A percentile compares a stretch with the other conserved stretches of the same genome.
Evolutionary conservation across 192 early-diverging fungal genomes (phyloP).

Genomic region (Entophlyctis luteolus): DNA sequence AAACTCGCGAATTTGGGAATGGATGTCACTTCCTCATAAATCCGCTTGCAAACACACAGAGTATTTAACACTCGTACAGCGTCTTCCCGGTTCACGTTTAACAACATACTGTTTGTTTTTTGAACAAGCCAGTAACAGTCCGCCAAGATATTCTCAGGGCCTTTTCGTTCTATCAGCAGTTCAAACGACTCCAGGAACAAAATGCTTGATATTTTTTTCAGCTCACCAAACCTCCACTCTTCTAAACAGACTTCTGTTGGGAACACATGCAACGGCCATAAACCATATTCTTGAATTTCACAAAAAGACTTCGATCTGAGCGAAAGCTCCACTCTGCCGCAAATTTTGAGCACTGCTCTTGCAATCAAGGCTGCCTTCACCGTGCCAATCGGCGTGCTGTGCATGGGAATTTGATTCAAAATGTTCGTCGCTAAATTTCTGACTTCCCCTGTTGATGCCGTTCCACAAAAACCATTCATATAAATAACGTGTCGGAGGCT

Average conservation of each 20-base stretch:
- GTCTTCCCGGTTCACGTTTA: no score
- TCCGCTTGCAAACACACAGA: no score
- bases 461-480: not conserved
- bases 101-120: no score
- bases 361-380: not conserved
- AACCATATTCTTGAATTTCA: constrained; percentile 2
- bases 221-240: constrained; percentile 14
- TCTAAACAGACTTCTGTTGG: constrained; percentile 3
- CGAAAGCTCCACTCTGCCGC: not conserved
- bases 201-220: constrained; percentile 3
- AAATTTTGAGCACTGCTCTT: not conserved
- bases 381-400: not conserved
- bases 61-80: no score
- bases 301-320: not conserved
- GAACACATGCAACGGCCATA: not conserved
- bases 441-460: not conserved
- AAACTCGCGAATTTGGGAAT: no score
- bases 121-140: no score
- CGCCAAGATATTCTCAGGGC: no score
- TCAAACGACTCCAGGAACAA: constrained; percentile 1
- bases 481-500: no score
- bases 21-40: no score
- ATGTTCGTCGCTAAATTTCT: not conserved
- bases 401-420: not conserved
- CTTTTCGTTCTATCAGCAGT: not conserved